Evolutionary conservation across 202 grass and related monocot genomes (phyloP).

Genomic region (Setaria italica): DNA sequence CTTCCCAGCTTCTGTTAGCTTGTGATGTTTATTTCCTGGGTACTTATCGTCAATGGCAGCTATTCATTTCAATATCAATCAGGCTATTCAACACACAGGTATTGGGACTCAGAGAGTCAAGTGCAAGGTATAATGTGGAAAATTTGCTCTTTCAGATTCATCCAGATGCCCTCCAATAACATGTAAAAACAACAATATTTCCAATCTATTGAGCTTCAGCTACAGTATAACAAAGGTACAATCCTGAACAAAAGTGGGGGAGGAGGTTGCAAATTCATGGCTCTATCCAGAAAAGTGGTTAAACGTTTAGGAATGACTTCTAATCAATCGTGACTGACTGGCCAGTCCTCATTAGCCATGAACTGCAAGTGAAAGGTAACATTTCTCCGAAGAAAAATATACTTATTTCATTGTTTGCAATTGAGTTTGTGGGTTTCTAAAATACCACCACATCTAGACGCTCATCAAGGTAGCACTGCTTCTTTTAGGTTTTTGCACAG

Average conservation of each 20-base stretch:
- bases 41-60: slow-evolving; percentile 9
- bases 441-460: neutral
- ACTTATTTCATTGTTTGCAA: neutral
- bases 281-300: slow-evolving; percentile 4
- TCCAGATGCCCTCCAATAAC: slow-evolving; percentile 11
- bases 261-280: neutral
- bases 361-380: slow-evolving; percentile 12
- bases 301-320: neutral
- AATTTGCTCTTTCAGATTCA: neutral
- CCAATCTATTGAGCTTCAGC: neutral
- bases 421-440: neutral
- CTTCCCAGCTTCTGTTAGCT: slow-evolving; percentile 24
- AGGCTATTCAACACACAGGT: neutral
- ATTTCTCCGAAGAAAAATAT: neutral
- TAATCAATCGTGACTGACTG: neutral
- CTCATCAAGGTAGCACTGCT: neutral
- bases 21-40: slow-evolving; percentile 11
- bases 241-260: neutral
- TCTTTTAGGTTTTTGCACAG: neutral
- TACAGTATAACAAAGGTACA: neutral
- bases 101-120: neutral
- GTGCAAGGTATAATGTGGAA: slow-evolving; percentile 12
- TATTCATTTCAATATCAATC: slow-evolving; percentile 34
- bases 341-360: neutral
- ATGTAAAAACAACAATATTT: slow-evolving; percentile 6